phyloP scores from a whole-genome alignment of 1,284 basidiomycete species.

The Hymenochaete sp. region DNA sequence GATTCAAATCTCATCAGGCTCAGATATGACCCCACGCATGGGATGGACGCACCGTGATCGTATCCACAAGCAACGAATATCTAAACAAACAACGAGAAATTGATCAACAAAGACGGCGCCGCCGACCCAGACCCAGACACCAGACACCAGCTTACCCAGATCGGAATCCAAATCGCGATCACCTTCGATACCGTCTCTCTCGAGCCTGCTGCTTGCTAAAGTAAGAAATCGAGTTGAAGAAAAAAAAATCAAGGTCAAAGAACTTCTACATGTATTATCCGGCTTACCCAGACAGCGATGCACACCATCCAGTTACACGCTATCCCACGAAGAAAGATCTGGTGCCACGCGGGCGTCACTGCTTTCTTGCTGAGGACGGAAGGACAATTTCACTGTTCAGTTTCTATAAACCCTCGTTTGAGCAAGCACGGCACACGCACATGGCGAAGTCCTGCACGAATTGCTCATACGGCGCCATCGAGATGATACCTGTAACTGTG shows the following conservation, averaged over 20 bases:
- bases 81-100: conserved; percentile 25
- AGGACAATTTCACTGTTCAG: neutral
- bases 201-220: conserved; percentile 64
- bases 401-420: neutral
- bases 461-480: conserved; percentile 45
- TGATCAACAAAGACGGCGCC: conserved; percentile 6
- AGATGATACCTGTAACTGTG: conserved; percentile 49
- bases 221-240: neutral
- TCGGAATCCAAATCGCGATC: conserved; percentile 65
- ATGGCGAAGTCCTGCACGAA: conserved; percentile 46
- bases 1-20: no score
- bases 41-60: conserved; percentile 50
- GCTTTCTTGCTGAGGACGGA: conserved; percentile 47
- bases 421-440: conserved; percentile 30
- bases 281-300: conserved; percentile 68
- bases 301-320: conserved; percentile 76
- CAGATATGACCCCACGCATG: no score
- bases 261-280: no score
- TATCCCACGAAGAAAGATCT: conserved; percentile 70
- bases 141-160: conserved; percentile 42
- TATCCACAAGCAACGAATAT: conserved; percentile 64
- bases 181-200: conserved; percentile 67
- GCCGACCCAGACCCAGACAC: neutral
- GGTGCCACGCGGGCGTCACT: conserved; percentile 55
- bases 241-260: neutral